Percentiles rank a stretch among this genome's conserved stretches.
These are phyloP conservation scores for Croton setiger DNA, from an alignment of 441 rosid species.

Conservation along the genomic window DNA sequence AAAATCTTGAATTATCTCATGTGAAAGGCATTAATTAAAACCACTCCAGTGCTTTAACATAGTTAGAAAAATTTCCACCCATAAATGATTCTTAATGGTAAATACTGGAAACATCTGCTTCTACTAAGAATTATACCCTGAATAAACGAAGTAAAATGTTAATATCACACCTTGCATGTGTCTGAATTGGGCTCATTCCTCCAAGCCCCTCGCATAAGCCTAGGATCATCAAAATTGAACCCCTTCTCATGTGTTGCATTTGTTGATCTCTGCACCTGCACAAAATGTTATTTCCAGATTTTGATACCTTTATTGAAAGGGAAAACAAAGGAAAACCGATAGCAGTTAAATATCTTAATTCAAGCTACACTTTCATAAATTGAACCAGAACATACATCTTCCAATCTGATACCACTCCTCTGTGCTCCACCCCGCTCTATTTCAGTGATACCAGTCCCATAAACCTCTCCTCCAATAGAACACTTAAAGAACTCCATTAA, in stretches of 20 bases:
- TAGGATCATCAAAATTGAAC: conserved; percentile 92
- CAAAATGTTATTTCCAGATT: conserved; percentile 17
- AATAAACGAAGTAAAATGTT: not conserved
- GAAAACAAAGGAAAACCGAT: not conserved
- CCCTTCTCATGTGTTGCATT: conserved; percentile 74
- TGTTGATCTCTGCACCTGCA: conserved; percentile 50
- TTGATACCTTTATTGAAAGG: conserved; percentile 3
- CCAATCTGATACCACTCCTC: conserved; percentile 62
- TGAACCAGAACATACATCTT: conserved; percentile 49
- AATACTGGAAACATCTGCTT: not conserved
- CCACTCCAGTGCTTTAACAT: not conserved
- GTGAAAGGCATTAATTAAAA: not conserved
- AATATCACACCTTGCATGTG: conserved; percentile 59
- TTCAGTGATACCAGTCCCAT: conserved; percentile 96
- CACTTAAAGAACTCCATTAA: conserved; percentile 99
- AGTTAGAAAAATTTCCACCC: conserved; percentile 5
- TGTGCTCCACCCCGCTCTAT: conserved; percentile 83
- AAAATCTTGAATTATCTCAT: not conserved
- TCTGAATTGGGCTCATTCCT: conserved; percentile 76
- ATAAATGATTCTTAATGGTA: conserved; percentile 3
- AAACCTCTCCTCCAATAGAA: conserved; percentile 94
- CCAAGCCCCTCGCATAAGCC: conserved; percentile 87
- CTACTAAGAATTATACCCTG: not conserved
- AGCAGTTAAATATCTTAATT: conserved; percentile 11
- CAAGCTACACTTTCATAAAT: not conserved